phyloP scores from a whole-genome alignment of 768 basidiomycete genomes.

The Pleurotus citrinopileatus region DNA sequence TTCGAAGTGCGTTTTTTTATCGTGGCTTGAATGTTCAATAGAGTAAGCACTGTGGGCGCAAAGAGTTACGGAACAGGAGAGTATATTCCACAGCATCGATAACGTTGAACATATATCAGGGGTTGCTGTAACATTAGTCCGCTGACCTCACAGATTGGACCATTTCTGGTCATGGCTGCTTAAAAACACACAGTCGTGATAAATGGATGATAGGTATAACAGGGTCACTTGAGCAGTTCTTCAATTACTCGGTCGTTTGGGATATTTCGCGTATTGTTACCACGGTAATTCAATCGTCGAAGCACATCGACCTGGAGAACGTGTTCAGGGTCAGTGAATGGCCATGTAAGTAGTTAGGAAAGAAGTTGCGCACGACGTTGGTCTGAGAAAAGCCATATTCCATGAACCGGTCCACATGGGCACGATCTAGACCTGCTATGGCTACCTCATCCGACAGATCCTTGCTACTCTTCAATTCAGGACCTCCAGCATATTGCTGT shows the following conservation, averaged over 20 bases:
- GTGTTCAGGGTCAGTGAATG: neutral
- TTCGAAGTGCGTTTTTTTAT: too few relatives aligned
- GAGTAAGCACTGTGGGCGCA: too few relatives aligned
- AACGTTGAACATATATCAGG: too few relatives aligned
- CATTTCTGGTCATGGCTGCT: neutral
- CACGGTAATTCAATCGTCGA: conserved; percentile 82
- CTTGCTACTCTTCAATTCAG: conserved; percentile 38
- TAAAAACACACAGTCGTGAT: neutral
- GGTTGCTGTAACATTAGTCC: neutral
- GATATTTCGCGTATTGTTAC: conserved; percentile 77
- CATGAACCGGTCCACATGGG: conserved; percentile 84
- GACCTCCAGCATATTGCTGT: conserved; percentile 83
- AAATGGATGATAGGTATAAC: neutral
- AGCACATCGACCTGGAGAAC: conserved; percentile 77
- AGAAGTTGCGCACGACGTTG: conserved; percentile 68
- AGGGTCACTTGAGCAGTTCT: conserved; percentile 64
- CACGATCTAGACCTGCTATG: conserved; percentile 78
- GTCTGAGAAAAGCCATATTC: conserved; percentile 75
- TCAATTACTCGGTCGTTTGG: conserved; percentile 83
- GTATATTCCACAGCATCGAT: too few relatives aligned
- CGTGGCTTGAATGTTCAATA: too few relatives aligned
- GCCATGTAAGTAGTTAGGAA: neutral
- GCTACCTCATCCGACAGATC: conserved; percentile 62
- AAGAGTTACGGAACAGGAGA: too few relatives aligned
- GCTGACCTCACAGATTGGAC: neutral